Evolutionary conservation across 1,139 yeast genomes (phyloP).

Genomic region (Sugiyamaella xylanicola): DNA sequence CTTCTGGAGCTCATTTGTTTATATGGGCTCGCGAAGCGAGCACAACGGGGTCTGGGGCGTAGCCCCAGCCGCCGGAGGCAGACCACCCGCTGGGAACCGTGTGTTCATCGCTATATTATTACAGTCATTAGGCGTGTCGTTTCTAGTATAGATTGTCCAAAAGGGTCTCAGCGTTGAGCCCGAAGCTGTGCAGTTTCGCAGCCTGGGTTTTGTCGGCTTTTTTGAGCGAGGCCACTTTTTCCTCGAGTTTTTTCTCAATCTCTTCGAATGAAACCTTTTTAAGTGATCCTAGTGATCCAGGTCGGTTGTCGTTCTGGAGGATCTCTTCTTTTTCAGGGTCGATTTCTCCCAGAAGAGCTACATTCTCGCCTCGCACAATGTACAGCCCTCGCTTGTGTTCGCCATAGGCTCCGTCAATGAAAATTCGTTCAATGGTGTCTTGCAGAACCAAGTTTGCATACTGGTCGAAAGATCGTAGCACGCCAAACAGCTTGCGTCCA

Average conservation of each 20-base stretch:
- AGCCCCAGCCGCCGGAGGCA: background rate
- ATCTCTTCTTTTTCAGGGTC: constrained; percentile 86
- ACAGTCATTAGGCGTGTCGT: constrained; percentile 7
- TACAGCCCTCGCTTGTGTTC: constrained; percentile 78
- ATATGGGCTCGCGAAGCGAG: background rate
- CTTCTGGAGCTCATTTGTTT: no score
- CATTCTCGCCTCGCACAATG: constrained; percentile 95
- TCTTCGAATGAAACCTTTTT: constrained; percentile 61
- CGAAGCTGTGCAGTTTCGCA: constrained; percentile 47
- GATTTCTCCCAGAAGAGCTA: constrained; percentile 92
- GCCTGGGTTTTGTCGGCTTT: constrained; percentile 52
- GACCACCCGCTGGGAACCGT: background rate
- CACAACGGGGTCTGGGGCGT: background rate
- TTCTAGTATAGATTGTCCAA: constrained; percentile 31
- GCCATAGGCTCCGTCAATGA: constrained; percentile 66
- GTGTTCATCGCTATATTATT: constrained; percentile 9
- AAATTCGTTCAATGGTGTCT: constrained; percentile 86
- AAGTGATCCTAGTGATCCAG: constrained; percentile 41
- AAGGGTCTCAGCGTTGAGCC: constrained; percentile 30
- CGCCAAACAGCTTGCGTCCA: constrained; percentile 87
- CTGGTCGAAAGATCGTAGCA: constrained; percentile 93
- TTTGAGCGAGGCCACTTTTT: constrained; percentile 42
- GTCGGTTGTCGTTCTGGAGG: constrained; percentile 49
- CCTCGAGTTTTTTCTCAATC: constrained; percentile 51
- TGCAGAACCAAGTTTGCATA: constrained; percentile 91